Evolutionary conservation across 2,329 filamentous ascomycete species (phyloP).

Genomic region (Cladosporium sp.): DNA sequence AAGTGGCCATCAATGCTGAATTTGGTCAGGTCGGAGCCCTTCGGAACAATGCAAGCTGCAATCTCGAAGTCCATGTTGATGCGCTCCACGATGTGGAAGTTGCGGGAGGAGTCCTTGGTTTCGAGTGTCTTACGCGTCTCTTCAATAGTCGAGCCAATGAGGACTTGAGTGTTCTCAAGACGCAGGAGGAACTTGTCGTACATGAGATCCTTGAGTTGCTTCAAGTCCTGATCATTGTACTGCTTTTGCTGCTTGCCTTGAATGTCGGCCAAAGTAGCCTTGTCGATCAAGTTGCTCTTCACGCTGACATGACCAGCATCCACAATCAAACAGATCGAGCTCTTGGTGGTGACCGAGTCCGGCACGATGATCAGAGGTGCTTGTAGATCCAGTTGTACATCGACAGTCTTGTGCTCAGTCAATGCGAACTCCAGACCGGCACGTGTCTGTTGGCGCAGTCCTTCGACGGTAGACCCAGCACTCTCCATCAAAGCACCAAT

Average conservation of each 20-base stretch:
- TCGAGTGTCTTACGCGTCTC: constrained; percentile 82
- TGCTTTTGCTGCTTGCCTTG: constrained; percentile 86
- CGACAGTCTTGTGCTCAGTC: constrained; percentile 97
- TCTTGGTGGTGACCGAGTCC: constrained; percentile 80
- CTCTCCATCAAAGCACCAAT: constrained; percentile 94
- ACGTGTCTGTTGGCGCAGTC: constrained; percentile 89
- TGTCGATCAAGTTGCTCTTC: constrained; percentile 89
- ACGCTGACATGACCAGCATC: constrained; percentile 96
- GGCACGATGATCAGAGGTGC: constrained; percentile 95
- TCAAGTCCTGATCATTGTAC: constrained; percentile 87
- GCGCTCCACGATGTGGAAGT: constrained; percentile 87
- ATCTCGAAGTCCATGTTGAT: constrained; percentile 98
- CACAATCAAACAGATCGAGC: constrained; percentile 85
- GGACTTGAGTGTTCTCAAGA: constrained; percentile 88
- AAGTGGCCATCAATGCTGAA: constrained; percentile 89
- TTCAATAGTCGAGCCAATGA: constrained; percentile 91
- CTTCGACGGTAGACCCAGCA: constrained; percentile 92
- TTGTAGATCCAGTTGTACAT: constrained; percentile 92
- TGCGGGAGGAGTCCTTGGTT: constrained; percentile 63
- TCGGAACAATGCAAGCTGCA: constrained; percentile 96
- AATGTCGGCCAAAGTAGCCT: constrained; percentile 83
- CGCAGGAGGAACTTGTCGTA: constrained; percentile 97
- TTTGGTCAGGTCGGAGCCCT: constrained; percentile 88
- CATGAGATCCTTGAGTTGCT: constrained; percentile 86
- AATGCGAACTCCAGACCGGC: constrained; percentile 94